Percentiles rank a stretch among this genome's conserved stretches.
These are phyloP conservation scores for Mortierella sp. DNA, from an alignment of 371 early-diverging fungal species.

Conservation along the genomic window DNA sequence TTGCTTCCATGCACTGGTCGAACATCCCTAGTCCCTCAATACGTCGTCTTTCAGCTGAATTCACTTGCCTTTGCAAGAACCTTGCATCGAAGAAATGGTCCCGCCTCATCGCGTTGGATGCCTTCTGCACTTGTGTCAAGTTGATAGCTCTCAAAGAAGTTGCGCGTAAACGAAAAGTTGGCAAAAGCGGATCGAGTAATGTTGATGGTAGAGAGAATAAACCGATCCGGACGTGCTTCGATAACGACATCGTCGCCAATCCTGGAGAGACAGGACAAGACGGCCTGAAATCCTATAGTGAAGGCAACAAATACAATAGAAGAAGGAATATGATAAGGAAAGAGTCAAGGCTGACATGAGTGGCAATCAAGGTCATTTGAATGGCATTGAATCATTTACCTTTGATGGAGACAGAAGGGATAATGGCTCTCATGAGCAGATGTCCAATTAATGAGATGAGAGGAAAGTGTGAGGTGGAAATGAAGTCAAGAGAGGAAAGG, in stretches of 20 bases:
- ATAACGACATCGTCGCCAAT: slow-evolving; percentile 45
- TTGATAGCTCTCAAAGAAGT: slow-evolving; percentile 42
- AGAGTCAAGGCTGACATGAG: too few species aligned
- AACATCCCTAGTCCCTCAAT: neutral
- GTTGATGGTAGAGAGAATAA: slow-evolving; percentile 36
- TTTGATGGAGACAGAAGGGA: slow-evolving; percentile 43
- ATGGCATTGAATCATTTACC: slow-evolving; percentile 8
- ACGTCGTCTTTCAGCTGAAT: neutral
- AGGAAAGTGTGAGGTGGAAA: too few species aligned
- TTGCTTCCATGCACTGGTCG: neutral
- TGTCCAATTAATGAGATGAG: too few species aligned
- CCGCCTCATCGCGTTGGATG: slow-evolving; percentile 21
- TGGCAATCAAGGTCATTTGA: neutral
- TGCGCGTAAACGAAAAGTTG: slow-evolving; percentile 26
- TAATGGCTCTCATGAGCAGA: slow-evolving; percentile 36
- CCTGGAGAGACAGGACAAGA: slow-evolving; percentile 37
- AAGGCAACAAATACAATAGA: neutral
- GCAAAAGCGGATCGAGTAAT: slow-evolving; percentile 44
- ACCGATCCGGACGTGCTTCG: slow-evolving; percentile 39
- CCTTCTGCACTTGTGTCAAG: slow-evolving; percentile 17
- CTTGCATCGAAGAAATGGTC: slow-evolving; percentile 32
- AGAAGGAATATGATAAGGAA: neutral
- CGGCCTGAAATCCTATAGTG: slow-evolving; percentile 36
- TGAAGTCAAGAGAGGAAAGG: too few species aligned
- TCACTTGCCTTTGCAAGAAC: slow-evolving; percentile 34